These are phyloP conservation scores for Xerocomus potaroensis DNA, from an alignment of 768 basidiomycete genomes.

Conservation along the genomic window DNA sequence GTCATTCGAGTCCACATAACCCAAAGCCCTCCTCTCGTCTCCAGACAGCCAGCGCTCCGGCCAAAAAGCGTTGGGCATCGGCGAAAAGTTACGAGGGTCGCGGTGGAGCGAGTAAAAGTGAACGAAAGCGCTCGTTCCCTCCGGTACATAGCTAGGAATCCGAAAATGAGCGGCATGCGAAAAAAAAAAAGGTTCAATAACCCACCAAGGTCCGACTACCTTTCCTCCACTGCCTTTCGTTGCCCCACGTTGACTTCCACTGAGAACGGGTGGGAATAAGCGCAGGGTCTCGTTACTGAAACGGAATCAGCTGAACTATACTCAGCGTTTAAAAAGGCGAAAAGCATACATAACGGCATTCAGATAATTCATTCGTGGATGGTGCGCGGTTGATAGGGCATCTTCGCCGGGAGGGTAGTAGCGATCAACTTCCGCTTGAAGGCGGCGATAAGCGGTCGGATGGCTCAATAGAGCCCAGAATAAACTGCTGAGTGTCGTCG, in stretches of 20 bases:
- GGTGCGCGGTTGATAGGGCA: constrained; percentile 24
- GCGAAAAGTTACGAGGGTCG: constrained; percentile 44
- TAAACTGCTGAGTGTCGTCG: constrained; percentile 33
- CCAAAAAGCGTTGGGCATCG: constrained; percentile 40
- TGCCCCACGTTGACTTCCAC: constrained; percentile 42
- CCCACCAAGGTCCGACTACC: constrained; percentile 39
- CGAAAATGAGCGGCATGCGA: constrained; percentile 8
- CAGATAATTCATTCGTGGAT: constrained; percentile 30
- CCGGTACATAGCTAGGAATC: constrained; percentile 38
- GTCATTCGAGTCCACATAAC: constrained; percentile 22
- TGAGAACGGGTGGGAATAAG: constrained; percentile 46
- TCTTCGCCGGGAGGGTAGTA: constrained; percentile 37
- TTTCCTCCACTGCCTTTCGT: constrained; percentile 35
- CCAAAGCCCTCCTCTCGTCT: constrained; percentile 23
- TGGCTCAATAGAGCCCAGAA: constrained; percentile 35
- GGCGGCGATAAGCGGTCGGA: constrained; percentile 30
- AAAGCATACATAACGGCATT: constrained; percentile 31
- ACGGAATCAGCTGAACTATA: constrained; percentile 10
- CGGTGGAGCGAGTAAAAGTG: constrained; percentile 43
- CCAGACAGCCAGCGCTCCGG: constrained; percentile 41
- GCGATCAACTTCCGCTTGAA: constrained; percentile 39
- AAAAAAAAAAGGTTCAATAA: constrained; percentile 2
- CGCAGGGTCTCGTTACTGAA: constrained; percentile 48
- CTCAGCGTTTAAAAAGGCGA: constrained; percentile 1
- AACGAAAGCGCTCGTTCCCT: constrained; percentile 41